phyloP scores from a whole-genome alignment of 2,329 filamentous ascomycete species.

The Fusarium sp. region DNA sequence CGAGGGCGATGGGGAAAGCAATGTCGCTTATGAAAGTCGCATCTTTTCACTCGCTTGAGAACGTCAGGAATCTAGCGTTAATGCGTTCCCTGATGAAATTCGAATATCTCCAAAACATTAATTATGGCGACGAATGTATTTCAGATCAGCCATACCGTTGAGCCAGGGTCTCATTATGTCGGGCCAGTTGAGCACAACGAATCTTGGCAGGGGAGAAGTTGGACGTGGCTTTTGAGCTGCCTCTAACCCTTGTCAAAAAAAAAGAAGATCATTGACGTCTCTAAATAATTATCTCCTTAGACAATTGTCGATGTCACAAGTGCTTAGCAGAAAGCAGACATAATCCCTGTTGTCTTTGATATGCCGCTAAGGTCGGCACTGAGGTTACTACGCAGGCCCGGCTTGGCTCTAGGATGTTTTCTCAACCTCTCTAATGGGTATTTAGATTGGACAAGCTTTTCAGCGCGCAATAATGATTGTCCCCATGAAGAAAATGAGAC shows the following conservation, averaged over 20 bases:
- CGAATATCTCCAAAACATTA: constrained; percentile 13
- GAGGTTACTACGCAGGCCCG: constrained; percentile 4
- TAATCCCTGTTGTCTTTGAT: constrained; percentile 13
- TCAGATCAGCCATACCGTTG: constrained; percentile 13
- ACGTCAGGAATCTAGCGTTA: constrained; percentile 3
- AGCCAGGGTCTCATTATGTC: constrained; percentile 4
- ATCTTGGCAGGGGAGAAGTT: constrained; percentile 33
- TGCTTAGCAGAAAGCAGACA: neutral
- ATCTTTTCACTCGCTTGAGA: neutral
- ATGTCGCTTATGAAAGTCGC: constrained; percentile 1
- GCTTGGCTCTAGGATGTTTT: constrained; percentile 4
- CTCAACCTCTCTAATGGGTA: neutral
- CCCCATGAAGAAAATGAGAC: constrained; percentile 4
- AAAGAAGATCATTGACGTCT: constrained; percentile 5
- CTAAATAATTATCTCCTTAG: neutral
- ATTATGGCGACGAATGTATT: constrained; percentile 18
- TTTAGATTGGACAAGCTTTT: neutral
- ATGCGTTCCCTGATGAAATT: constrained; percentile 5
- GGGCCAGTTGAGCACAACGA: constrained; percentile 9
- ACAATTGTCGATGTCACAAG: neutral
- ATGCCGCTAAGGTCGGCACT: constrained; percentile 20
- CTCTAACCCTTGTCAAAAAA: constrained; percentile 2
- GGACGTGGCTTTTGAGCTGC: constrained; percentile 26
- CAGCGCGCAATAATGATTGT: neutral
- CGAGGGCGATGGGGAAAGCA: constrained; percentile 8